These are phyloP conservation scores for Anaeromyces robustus DNA, from an alignment of 192 early-diverging fungal genomes.

Conservation along the genomic window DNA sequence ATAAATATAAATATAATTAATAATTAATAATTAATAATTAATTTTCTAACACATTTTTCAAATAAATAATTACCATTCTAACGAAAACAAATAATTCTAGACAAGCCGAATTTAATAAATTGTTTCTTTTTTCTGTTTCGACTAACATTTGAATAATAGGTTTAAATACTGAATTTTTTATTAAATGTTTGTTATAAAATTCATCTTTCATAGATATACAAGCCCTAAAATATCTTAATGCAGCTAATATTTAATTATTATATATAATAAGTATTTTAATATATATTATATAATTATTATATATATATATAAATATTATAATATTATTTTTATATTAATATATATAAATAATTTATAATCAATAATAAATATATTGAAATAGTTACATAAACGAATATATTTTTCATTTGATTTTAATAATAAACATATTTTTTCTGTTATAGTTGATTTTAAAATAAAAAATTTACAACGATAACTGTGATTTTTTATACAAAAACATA, in stretches of 20 bases:
- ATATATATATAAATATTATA: neutral
- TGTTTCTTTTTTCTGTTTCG: constrained; percentile 51
- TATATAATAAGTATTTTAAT: no score
- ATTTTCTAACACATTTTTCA: no score
- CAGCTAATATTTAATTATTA: no score
- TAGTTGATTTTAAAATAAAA: constrained; percentile 46
- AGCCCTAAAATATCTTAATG: constrained; percentile 58
- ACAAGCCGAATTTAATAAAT: constrained; percentile 77
- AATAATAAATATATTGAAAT: constrained; percentile 1
- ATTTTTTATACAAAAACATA: constrained; percentile 51
- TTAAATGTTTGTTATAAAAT: constrained; percentile 59
- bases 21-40: no score
- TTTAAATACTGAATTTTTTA: constrained; percentile 57
- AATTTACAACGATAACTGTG: constrained; percentile 66
- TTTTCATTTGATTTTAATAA: constrained; percentile 50
- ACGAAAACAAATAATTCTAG: constrained; percentile 79
- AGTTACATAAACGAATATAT: constrained; percentile 54
- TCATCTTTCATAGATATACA: constrained; percentile 70
- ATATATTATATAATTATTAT: neutral
- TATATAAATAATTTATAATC: no score
- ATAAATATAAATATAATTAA: neutral
- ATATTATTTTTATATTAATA: no score
- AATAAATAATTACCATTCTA: constrained; percentile 24
- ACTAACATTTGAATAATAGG: constrained; percentile 45
- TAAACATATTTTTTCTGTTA: constrained; percentile 40